Conservation (phyloP, 805 yeast species). For the Schwanniomyces sp. region DNA sequence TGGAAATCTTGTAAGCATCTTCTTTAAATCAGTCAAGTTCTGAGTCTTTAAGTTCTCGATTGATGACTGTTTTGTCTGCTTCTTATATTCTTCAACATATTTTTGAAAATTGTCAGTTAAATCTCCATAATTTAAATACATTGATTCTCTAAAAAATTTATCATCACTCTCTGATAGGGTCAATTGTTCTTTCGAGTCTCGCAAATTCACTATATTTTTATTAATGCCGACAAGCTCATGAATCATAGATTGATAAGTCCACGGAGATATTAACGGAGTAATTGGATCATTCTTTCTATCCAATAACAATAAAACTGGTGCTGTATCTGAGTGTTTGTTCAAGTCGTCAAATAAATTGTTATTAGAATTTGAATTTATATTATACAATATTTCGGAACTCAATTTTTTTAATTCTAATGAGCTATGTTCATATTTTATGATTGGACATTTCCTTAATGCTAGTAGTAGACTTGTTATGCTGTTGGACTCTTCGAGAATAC, state of each 20-base stretch:
- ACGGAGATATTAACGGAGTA: conserved; percentile 88
- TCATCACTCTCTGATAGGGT: conserved; percentile 66
- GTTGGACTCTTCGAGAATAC: conserved; percentile 30
- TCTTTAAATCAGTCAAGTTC: conserved; percentile 85
- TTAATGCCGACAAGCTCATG: conserved; percentile 85
- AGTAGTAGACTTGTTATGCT: conserved; percentile 57
- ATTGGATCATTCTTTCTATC: conserved; percentile 91
- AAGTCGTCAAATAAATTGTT: conserved; percentile 63
- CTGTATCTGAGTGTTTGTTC: conserved; percentile 58
- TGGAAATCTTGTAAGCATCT: conserved; percentile 88
- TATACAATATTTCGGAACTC: conserved; percentile 63
- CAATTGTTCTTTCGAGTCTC: conserved; percentile 47
- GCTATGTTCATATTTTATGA: conserved; percentile 73
- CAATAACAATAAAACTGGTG: conserved; percentile 71
- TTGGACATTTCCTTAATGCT: conserved; percentile 75
- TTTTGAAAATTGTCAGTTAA: conserved; percentile 83
- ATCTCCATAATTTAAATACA: conserved; percentile 93
- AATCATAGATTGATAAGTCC: conserved; percentile 99
- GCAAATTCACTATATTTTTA: conserved; percentile 75
- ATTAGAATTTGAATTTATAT: conserved; percentile 54
- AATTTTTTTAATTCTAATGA: conserved; percentile 64
- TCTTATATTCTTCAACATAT: conserved; percentile 79
- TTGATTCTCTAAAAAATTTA: conserved; percentile 71
- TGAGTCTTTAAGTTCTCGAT: conserved; percentile 56
- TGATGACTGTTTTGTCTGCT: conserved; percentile 67